phyloP scores from a whole-genome alignment of 2,329 filamentous ascomycete species.

The Penicillium sp. region DNA sequence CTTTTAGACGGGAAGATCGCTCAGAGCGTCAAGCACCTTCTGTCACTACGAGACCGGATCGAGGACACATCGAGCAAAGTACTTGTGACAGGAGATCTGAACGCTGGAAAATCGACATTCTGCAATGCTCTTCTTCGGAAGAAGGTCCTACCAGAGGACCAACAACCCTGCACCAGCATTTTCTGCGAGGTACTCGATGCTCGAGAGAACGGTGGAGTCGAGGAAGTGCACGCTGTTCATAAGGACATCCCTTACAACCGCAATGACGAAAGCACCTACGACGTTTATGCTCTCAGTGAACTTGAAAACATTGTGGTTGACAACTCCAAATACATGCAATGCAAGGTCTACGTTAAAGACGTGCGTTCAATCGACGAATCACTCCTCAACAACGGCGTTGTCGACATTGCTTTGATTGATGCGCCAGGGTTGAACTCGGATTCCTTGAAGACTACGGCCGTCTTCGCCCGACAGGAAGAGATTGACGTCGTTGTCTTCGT shows the following conservation, averaged over 20 bases:
- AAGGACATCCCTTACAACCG: slow-evolving; percentile 73
- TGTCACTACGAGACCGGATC: slow-evolving; percentile 82
- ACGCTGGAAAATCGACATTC: slow-evolving; percentile 97
- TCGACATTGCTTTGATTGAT: slow-evolving; percentile 96
- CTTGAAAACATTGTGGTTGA: slow-evolving; percentile 86
- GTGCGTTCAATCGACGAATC: slow-evolving; percentile 85
- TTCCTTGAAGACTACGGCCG: slow-evolving; percentile 92
- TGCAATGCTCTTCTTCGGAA: slow-evolving; percentile 93
- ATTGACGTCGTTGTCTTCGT: slow-evolving; percentile 99
- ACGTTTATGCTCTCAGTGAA: slow-evolving; percentile 70
- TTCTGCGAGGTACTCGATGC: slow-evolving; percentile 96
- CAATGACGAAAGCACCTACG: slow-evolving; percentile 89
- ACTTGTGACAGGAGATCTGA: slow-evolving; percentile 88
- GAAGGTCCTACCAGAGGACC: slow-evolving; percentile 91
- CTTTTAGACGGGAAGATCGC: slow-evolving; percentile 90
- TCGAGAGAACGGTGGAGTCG: slow-evolving; percentile 79
- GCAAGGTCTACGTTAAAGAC: slow-evolving; percentile 95
- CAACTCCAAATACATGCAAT: slow-evolving; percentile 82
- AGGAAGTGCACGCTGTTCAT: slow-evolving; percentile 94
- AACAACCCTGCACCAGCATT: slow-evolving; percentile 96
- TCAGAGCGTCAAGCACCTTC: slow-evolving; percentile 84
- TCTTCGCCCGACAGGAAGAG: slow-evolving; percentile 95
- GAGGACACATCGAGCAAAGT: slow-evolving; percentile 98
- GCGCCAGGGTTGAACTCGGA: slow-evolving; percentile 93
- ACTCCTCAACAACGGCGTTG: slow-evolving; percentile 91